These are phyloP conservation scores for Phialemoniopsis sp. DNA, from an alignment of 2,329 filamentous ascomycete species.

Conservation along the genomic window DNA sequence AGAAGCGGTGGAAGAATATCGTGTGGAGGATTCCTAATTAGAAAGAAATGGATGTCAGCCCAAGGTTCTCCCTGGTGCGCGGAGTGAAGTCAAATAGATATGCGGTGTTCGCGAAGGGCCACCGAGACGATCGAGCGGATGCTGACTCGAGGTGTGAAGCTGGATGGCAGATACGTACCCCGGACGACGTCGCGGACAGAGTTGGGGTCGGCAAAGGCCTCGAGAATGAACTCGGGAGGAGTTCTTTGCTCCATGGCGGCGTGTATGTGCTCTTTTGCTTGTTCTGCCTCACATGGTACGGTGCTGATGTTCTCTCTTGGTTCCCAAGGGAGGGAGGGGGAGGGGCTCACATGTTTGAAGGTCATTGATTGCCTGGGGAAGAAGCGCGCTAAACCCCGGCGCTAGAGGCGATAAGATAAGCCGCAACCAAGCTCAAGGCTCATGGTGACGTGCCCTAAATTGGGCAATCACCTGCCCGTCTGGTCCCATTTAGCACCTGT, in stretches of 20 bases:
- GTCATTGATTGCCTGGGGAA: neutral
- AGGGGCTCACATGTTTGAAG: too few species aligned
- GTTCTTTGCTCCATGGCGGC: conserved; percentile 42
- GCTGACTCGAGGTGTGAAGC: conserved; percentile 4
- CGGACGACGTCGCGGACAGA: conserved; percentile 91
- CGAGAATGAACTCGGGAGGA: conserved; percentile 86
- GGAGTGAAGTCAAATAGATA: too few species aligned
- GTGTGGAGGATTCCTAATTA: conserved; percentile 94
- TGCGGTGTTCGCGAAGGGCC: too few species aligned
- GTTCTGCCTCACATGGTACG: neutral
- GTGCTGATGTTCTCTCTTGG: too few species aligned
- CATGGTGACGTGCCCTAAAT: too few species aligned
- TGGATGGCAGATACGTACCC: conserved; percentile 49
- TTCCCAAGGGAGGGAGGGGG: too few species aligned
- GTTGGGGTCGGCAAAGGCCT: conserved; percentile 86
- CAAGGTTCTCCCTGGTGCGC: too few species aligned
- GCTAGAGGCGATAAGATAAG: too few species aligned
- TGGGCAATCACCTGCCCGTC: too few species aligned
- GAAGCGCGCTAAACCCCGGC: neutral
- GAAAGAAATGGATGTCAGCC: too few species aligned
- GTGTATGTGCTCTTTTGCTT: conserved; percentile 1
- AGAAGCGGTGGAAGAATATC: conserved; percentile 98
- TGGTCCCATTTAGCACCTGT: too few species aligned
- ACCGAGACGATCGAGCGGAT: conserved; percentile 3
- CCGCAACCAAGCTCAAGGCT: too few species aligned